Evolutionary conservation across 2,329 filamentous ascomycete species (phyloP), one percentile per base, ranked within the genome.

Genomic region (Aspergillus clavatus): DNA sequence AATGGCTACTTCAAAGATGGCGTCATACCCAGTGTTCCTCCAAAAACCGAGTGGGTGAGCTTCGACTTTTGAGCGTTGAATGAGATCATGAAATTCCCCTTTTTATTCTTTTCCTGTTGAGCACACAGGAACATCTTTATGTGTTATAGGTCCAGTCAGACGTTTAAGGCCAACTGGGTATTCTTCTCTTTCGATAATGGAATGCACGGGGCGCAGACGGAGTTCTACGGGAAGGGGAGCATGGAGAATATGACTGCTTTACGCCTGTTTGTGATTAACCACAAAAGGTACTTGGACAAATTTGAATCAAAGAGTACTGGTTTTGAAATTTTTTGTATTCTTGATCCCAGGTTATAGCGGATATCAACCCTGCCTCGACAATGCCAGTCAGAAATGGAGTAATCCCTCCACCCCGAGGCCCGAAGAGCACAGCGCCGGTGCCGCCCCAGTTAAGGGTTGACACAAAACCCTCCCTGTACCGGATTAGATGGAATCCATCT

Each of bases 11-110:
- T 95, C 64, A 75, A 78, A 33, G 81, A 81, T 27, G 84, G 83
- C 0, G 58, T 82, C 5, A 85, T 95, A 71, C 90, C 90, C 0
- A 76, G 85, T 55, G 70, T 89, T 37, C 87, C 90, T 16, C 90
- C 90, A 0, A 83, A 83, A 66, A 76, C 81, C 50, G 88, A 91
- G 59, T 91, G 83, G 74, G 83, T 82, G 53, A 67, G 72, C 22
- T 91, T 85, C 79, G 81, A 88, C 60, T 83, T 91, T 57, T 90
- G 66, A 26, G n/a, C 11, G 71, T 21, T 36, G 12, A 16, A 19
- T 16, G 19, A 51, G 12, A 19, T 33, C 2, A 10, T 29, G n/a
- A 11, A 38, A 7, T 8, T 42, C n/a, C n/a, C n/a, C 37, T 33
- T 37, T 39, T 27, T 22, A 29, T 14, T 43, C 24, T 45, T 42